Percentiles rank a stretch among this genome's conserved stretches.
These are phyloP conservation scores for Candida argentea DNA, from an alignment of 805 yeast genomes.

Conservation along the genomic window DNA sequence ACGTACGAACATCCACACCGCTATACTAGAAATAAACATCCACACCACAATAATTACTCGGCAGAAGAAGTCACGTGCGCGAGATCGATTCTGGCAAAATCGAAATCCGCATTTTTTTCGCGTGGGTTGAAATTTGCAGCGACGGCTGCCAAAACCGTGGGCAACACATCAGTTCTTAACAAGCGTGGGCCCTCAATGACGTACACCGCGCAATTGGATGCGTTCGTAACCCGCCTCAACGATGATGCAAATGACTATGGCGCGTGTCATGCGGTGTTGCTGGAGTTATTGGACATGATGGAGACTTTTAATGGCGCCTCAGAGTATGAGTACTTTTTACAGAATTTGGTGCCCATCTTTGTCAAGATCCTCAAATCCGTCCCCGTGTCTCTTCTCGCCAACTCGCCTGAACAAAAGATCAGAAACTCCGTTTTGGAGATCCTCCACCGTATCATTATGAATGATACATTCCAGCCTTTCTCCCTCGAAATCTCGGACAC, in stretches of 20 bases:
- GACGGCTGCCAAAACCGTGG: background rate
- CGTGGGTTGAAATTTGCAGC: no score
- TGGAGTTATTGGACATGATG: slow-evolving; percentile 78
- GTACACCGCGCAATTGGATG: slow-evolving; percentile 50
- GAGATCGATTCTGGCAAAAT: no score
- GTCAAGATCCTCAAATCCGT: slow-evolving; percentile 50
- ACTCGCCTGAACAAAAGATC: slow-evolving; percentile 66
- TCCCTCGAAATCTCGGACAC: slow-evolving; percentile 50
- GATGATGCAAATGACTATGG: slow-evolving; percentile 46
- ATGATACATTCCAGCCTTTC: slow-evolving; percentile 69
- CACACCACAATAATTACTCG: no score
- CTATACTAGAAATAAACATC: no score
- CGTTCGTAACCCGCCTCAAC: slow-evolving; percentile 55
- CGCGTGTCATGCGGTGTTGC: slow-evolving; percentile 55
- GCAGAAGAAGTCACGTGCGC: no score
- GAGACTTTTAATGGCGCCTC: slow-evolving; percentile 75
- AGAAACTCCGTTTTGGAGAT: slow-evolving; percentile 71
- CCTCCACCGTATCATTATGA: slow-evolving; percentile 71
- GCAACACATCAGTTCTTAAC: background rate
- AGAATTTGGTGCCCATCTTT: slow-evolving; percentile 61
- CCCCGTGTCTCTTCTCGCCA: slow-evolving; percentile 61
- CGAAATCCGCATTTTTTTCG: no score
- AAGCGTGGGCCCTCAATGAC: slow-evolving; percentile 22
- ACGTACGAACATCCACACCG: no score
- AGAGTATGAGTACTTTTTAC: slow-evolving; percentile 71